Base-by-base conservation (phyloP, 768 basidiomycete species). In the Brasilioporus rufonigricans region DNA sequence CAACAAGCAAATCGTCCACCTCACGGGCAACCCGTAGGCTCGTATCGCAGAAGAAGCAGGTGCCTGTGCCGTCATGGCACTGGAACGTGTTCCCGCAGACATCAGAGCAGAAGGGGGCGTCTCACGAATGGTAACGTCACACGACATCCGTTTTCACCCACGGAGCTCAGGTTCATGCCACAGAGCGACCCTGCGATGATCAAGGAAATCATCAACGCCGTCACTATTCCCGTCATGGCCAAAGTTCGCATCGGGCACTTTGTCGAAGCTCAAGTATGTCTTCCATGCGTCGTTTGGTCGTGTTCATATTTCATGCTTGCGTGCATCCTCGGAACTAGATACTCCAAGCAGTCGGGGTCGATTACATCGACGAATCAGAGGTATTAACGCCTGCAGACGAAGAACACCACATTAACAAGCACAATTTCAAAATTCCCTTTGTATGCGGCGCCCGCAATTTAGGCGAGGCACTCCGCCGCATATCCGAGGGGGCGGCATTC, bases 31-130 rank as follows among this genome's bases (percentile, higher is more conserved):
- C 19, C 5, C 33, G 18, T 60, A 95, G 88, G 96, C 96, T 55
- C 89, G 90, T 57, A 94, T 98, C 63, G 96, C 96, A 43, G 96
- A 98, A 68, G 93, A 94, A 68, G 96, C 96, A 10, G 96, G 96
- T 44, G 96, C 96, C 8, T 93, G 92, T 68, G 96, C 96, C 55
- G 96, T 99, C 58, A 98, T 99, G 96, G 93, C 93, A 5, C 81
- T 95, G 31, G 93, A 97, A 72, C 80, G 94, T 53, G 92, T 99
- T 4, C 96, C 96, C 11, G 94, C 95, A 13, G 93, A 98, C 68
- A 98, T 99, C 66, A 83, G 96, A 57, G 80, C 80, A 18, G 78
- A 91, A 69, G 96, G 96, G 31, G 96, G 96, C 55, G 96, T 99
- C 50, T 93, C 96, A 0, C 80, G 96, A 57, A 99, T 99, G 96